Conservation (phyloP, 2,329 filamentous ascomycete genomes). For the Teratosphaeria nubilosa region DNA sequence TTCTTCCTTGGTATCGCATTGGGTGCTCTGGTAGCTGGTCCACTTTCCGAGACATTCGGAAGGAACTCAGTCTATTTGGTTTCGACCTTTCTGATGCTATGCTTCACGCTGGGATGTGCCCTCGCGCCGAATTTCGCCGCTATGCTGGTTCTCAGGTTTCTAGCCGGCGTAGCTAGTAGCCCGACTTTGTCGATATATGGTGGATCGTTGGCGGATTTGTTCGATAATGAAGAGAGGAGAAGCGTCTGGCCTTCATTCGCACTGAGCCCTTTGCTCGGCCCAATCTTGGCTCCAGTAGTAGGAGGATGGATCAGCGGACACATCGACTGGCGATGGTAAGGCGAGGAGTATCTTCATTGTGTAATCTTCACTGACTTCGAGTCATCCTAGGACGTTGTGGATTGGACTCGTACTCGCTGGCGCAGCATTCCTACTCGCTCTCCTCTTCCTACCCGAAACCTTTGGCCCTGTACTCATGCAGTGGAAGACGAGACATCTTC, state of each 20-base stretch:
- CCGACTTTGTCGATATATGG: neutral
- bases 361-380: neutral
- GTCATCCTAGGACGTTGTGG: neutral
- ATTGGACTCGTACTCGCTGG: neutral
- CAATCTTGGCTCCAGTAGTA: neutral
- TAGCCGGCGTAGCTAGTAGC: neutral
- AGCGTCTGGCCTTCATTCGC: neutral
- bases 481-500: neutral
- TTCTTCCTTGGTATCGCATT: conserved; percentile 48
- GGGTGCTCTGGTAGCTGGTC: conserved; percentile 62
- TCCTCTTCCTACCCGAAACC: neutral
- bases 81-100: conserved; percentile 53
- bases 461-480: neutral
- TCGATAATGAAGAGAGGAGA: neutral
- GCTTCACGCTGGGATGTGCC: conserved; percentile 34
- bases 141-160: neutral
- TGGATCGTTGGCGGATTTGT: neutral
- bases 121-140: conserved; percentile 33
- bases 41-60: conserved; percentile 61
- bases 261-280: neutral
- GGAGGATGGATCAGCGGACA: neutral
- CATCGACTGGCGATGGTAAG: neutral
- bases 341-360: neutral
- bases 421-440: neutral
- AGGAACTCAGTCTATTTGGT: conserved; percentile 60